A percentile compares a stretch with the other conserved stretches of the same genome.
These are phyloP conservation scores for Calvatia gigantea DNA, from an alignment of 768 basidiomycete species.

Conservation along the genomic window DNA sequence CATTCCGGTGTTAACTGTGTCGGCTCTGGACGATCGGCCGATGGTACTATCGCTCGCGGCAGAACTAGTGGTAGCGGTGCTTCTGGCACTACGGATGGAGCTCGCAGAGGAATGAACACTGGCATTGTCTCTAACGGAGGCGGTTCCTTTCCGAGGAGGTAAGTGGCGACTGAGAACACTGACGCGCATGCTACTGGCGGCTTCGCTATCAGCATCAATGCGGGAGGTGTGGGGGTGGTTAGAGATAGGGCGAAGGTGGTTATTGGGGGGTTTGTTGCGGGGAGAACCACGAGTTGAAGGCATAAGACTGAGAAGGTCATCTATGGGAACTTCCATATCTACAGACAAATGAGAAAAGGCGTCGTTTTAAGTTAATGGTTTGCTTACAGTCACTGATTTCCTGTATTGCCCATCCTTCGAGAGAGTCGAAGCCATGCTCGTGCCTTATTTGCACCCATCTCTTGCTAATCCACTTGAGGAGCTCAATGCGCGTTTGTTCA, in stretches of 20 bases:
- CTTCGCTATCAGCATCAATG: conserved; percentile 39
- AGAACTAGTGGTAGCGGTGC: conserved; percentile 1
- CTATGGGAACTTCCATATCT: conserved; percentile 80
- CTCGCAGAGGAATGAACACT: conserved; percentile 7
- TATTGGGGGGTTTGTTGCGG: conserved; percentile 12
- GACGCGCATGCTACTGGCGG: conserved; percentile 41
- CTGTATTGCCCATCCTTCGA: conserved; percentile 87
- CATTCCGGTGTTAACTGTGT: conserved; percentile 19
- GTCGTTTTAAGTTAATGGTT: not conserved
- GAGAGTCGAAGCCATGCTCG: conserved; percentile 72
- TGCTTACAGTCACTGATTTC: conserved; percentile 80
- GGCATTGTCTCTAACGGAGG: not conserved
- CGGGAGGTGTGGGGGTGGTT: conserved; percentile 29
- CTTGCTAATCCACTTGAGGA: conserved; percentile 71
- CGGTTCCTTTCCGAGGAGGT: conserved; percentile 5
- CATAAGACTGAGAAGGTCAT: conserved; percentile 61
- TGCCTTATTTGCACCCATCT: conserved; percentile 75
- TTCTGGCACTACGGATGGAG: conserved; percentile 14
- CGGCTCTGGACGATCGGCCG: conserved; percentile 1
- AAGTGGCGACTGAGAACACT: conserved; percentile 35
- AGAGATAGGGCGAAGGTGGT: conserved; percentile 25
- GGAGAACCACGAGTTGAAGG: conserved; percentile 17
- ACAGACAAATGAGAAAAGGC: not conserved
- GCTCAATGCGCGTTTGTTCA: conserved; percentile 64
- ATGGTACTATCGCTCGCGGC: conserved; percentile 13